Evolutionary conservation across 345 rosid genomes (phyloP), one percentile per base, ranked within the genome.

Genomic region (Mangifera indica): DNA sequence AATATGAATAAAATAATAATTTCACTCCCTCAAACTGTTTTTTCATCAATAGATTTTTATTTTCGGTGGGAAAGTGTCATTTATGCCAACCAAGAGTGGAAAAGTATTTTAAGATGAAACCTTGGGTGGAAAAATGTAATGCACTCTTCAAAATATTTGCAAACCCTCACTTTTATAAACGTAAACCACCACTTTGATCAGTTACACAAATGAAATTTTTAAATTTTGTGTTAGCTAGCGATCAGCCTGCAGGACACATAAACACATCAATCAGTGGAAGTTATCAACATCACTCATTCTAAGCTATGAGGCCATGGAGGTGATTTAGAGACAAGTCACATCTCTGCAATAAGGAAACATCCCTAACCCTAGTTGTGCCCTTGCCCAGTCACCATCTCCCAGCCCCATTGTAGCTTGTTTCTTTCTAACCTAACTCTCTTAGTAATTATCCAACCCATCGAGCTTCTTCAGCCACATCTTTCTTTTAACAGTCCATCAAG

Each of bases 301-400:
- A 52, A 68, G 67, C 29, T 32, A 44, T 20, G 74, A 69, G 71
- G 81, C 57, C 72, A 74, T 72, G 88, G 89, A 64, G 78, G 71
- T 76, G 83, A 70, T 63, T 74, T 37, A 63, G 63, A 63, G 88
- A 84, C 92, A 81, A 74, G 87, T 85, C 85, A 84, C 81, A 75
- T 84, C 88, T 54, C 10, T 37, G 15, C 29, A 82, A 74, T 78
- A 76, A 37, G 74, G 88, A 82, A 81, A 76, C 92, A 84, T 82
- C 83, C 81, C 84, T 40, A 82, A 80, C 84, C 88, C 89, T 66
- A 79, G 84, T 78, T 78, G 85, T 78, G 82, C 79, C 84, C 82
- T 73, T 72, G 86, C 83, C 79, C 72, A 75, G 79, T 87, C 88
- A 79, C 80, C 81, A 54, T 83, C 81, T 63, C 67, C 60, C 74